Evolutionary conservation across 495 filamentous ascomycete species (phyloP).

Genomic region (Lichina pygmaea): DNA sequence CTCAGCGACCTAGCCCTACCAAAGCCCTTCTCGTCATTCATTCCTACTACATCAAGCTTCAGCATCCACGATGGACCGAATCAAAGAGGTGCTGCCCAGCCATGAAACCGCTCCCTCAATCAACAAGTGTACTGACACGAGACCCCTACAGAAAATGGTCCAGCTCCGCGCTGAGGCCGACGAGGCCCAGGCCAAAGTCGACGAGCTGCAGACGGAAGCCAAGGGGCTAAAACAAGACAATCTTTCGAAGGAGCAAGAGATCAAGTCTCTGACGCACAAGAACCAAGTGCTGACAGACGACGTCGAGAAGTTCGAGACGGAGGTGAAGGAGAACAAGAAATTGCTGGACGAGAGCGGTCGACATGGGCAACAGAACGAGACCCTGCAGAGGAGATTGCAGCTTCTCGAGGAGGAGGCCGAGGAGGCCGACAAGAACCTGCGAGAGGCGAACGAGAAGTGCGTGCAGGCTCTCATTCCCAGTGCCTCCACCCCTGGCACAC

Average conservation of each 20-base stretch:
- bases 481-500: no score
- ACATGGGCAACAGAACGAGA: constrained; percentile 64
- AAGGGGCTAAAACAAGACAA: constrained; percentile 88
- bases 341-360: constrained; percentile 44
- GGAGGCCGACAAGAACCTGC: constrained; percentile 73
- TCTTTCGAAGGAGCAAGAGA: constrained; percentile 87
- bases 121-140: constrained; percentile 13
- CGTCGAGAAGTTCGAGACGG: constrained; percentile 64
- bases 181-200: constrained; percentile 44
- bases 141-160: constrained; percentile 60
- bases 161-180: constrained; percentile 81
- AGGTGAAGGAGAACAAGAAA: constrained; percentile 54
- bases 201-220: constrained; percentile 65
- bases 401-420: constrained; percentile 94
- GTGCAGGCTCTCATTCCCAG: constrained; percentile 11
- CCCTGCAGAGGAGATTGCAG: constrained; percentile 73
- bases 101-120: constrained; percentile 6
- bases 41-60: no score
- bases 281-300: constrained; percentile 69
- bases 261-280: constrained; percentile 78
- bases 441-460: constrained; percentile 97
- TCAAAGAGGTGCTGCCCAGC: constrained; percentile 42
- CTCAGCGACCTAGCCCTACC: no score
- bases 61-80: constrained; percentile 28
- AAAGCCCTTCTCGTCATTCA: no score